These are phyloP conservation scores for Paraphoma sp. DNA, from an alignment of 2,329 filamentous ascomycete genomes.

Conservation along the genomic window DNA sequence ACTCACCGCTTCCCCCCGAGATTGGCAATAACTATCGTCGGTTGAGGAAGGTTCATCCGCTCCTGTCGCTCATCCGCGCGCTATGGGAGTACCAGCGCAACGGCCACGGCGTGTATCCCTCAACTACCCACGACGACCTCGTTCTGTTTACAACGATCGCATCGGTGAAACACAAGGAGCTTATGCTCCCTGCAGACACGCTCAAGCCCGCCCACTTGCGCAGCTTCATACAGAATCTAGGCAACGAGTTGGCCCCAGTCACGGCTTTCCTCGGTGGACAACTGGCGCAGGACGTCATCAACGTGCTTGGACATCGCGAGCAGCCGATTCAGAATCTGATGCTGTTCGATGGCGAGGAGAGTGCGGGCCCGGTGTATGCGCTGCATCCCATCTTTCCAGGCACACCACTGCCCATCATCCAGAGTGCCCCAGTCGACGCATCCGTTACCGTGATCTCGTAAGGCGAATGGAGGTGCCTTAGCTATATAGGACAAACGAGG, in stretches of 20 bases:
- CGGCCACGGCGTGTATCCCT: conserved; percentile 51
- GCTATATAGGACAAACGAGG: no score
- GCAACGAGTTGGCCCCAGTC: conserved; percentile 83
- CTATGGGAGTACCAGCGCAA: conserved; percentile 83
- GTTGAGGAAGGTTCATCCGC: conserved; percentile 76
- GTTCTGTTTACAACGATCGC: conserved; percentile 78
- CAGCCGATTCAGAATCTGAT: conserved; percentile 96
- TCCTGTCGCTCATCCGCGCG: conserved; percentile 84
- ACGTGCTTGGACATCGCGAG: conserved; percentile 87
- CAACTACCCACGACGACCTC: conserved; percentile 62
- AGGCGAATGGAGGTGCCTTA: no score
- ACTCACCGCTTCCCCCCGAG: conserved; percentile 72
- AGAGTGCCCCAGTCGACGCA: conserved; percentile 28
- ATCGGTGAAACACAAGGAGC: conserved; percentile 77
- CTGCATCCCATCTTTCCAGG: conserved; percentile 70
- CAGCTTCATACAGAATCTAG: conserved; percentile 85
- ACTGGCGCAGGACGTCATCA: conserved; percentile 95
- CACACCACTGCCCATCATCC: conserved; percentile 31
- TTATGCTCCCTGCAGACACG: conserved; percentile 54
- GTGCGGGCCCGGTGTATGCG: conserved; percentile 79
- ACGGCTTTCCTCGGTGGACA: conserved; percentile 88
- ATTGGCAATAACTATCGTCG: conserved; percentile 73
- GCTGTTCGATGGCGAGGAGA: conserved; percentile 84
- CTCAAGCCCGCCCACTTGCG: conserved; percentile 70
- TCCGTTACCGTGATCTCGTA: conserved; percentile 20